These are phyloP conservation scores for Trichoderma sp. DNA, from an alignment of 2,329 filamentous ascomycete species.

Conservation along the genomic window DNA sequence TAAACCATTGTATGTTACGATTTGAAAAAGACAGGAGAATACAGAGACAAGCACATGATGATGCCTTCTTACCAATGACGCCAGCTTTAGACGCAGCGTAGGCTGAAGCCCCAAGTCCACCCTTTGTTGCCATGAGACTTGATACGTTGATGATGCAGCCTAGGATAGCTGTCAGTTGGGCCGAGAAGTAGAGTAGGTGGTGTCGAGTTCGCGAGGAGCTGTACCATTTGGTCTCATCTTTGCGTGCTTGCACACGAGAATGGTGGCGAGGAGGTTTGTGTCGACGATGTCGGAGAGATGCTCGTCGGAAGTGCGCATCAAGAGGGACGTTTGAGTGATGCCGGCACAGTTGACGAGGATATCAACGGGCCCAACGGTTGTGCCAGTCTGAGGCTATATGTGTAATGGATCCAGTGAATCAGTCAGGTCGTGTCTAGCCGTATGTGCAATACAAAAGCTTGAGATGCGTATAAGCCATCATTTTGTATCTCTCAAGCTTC, in stretches of 20 bases:
- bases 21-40: conserved; percentile 26
- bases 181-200: background rate
- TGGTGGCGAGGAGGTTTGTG: conserved; percentile 71
- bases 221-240: conserved; percentile 41
- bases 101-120: conserved; percentile 68
- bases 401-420: background rate
- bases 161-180: conserved; percentile 32
- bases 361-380: conserved; percentile 45
- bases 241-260: conserved; percentile 60
- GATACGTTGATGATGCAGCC: conserved; percentile 81
- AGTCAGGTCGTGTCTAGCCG: background rate
- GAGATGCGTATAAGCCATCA: background rate
- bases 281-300: conserved; percentile 62
- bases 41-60: conserved; percentile 25
- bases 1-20: conserved; percentile 28
- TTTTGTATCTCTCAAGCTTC: background rate
- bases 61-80: conserved; percentile 59
- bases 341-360: conserved; percentile 82
- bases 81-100: conserved; percentile 84
- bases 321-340: conserved; percentile 64
- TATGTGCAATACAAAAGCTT: background rate
- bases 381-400: conserved; percentile 1
- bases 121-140: conserved; percentile 71
- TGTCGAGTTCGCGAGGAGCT: background rate
- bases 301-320: conserved; percentile 56